These are phyloP conservation scores for Boletellus deceptivus DNA, from an alignment of 1,284 basidiomycete species.

Conservation along the genomic window DNA sequence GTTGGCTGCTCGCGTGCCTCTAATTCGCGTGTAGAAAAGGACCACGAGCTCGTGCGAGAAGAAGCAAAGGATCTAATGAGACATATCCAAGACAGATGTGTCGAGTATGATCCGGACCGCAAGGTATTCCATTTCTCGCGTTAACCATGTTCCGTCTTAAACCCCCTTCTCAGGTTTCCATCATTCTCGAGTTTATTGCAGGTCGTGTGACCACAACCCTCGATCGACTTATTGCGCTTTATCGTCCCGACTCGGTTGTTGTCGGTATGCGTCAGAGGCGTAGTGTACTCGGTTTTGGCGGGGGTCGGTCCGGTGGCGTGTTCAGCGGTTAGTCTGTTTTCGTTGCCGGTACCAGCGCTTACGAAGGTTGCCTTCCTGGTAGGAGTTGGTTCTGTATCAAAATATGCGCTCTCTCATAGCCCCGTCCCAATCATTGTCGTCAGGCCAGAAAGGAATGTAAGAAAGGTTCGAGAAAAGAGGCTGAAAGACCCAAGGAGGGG, in stretches of 20 bases:
- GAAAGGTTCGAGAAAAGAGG: conserved; percentile 79
- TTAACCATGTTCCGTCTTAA: neutral
- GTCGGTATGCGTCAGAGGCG: conserved; percentile 81
- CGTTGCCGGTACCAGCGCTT: neutral
- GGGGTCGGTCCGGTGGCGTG: conserved; percentile 36
- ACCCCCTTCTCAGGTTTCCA: conserved; percentile 59
- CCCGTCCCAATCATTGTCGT: conserved; percentile 93
- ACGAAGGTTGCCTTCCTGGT: neutral
- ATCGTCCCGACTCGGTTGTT: conserved; percentile 92
- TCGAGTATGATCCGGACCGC: conserved; percentile 75
- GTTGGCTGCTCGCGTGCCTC: neutral
- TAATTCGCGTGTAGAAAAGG: conserved; percentile 52
- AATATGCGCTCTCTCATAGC: conserved; percentile 85
- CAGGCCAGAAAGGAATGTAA: conserved; percentile 83
- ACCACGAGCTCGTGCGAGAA: conserved; percentile 82
- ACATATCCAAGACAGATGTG: conserved; percentile 79
- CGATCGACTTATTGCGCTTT: conserved; percentile 90
- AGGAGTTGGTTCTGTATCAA: conserved; percentile 31
- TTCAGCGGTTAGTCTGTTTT: conserved; percentile 62
- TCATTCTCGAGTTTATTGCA: conserved; percentile 93
- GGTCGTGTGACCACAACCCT: conserved; percentile 88
- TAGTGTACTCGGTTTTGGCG: conserved; percentile 55
- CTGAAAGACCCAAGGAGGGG: conserved; percentile 83
- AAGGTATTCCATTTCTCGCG: conserved; percentile 45
- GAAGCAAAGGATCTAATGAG: conserved; percentile 85